These are phyloP conservation scores for Collariella sp. DNA, from an alignment of 495 filamentous ascomycete species.

Conservation along the genomic window DNA sequence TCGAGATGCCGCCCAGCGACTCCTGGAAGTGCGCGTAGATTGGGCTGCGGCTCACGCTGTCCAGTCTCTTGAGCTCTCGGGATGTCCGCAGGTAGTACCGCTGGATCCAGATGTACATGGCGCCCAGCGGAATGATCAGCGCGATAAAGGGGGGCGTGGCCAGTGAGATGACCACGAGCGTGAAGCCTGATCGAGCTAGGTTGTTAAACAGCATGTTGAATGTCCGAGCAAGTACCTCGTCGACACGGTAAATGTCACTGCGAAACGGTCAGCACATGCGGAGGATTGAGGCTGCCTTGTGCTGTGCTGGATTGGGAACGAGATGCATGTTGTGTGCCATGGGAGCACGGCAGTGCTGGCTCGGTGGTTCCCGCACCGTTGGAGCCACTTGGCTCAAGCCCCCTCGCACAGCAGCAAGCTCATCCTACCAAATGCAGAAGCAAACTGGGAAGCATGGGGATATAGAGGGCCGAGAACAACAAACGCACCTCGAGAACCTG, in stretches of 20 bases:
- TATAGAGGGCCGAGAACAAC: neutral
- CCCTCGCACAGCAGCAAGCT: conserved; percentile 10
- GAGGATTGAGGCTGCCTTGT: neutral
- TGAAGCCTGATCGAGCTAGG: conserved; percentile 74
- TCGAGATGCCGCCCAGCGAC: conserved; percentile 86
- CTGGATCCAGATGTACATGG: conserved; percentile 86
- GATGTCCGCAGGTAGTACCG: conserved; percentile 95
- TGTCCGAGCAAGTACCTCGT: conserved; percentile 86
- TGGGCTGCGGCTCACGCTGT: conserved; percentile 89
- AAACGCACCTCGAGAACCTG: conserved; percentile 75
- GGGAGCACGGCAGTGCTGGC: conserved; percentile 10
- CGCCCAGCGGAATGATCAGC: conserved; percentile 70
- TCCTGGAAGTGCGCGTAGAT: conserved; percentile 99
- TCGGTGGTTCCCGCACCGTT: conserved; percentile 8
- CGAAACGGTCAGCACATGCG: conserved; percentile 24
- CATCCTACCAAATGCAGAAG: conserved; percentile 8
- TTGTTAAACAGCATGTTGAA: conserved; percentile 96
- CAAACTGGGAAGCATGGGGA: neutral
- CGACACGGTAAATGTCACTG: conserved; percentile 90
- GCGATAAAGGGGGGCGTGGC: conserved; percentile 74
- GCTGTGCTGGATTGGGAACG: conserved; percentile 9
- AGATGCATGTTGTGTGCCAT: conserved; percentile 10
- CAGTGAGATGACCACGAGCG: conserved; percentile 72
- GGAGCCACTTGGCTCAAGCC: conserved; percentile 17
- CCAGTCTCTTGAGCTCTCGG: conserved; percentile 89